Base-by-base conservation (phyloP, 305 asterid species). In the Fraxinus platypoda region DNA sequence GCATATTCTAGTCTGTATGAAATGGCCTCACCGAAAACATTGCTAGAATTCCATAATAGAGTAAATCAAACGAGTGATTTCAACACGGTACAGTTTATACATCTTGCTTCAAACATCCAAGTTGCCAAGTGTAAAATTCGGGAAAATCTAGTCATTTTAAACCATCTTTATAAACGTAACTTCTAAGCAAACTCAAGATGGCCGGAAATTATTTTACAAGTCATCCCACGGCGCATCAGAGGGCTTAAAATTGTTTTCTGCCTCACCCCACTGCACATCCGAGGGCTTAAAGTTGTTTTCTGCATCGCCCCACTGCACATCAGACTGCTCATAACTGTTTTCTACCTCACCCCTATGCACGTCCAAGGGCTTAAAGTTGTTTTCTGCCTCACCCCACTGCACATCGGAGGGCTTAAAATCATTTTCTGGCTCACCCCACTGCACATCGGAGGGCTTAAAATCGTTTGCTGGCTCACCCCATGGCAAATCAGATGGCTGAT, bases 401-500 rank as follows among this genome's bases (percentile, higher is more conserved):
- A 8, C 8, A 66, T 25, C 34, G 3, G 34, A 26, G 73, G 73
- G 73, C 73, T 66, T 66, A 25, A 3, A 66, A 3, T 3, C 2
- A 1, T 66, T 23, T 46, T 71, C 81, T 0, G 23, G 26, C 3
- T 81, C 80, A 23, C 49, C 76, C 79, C 83, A 77, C 30, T 59
- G 68, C 31, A 75, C 84, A 11, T 78, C 72, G 74, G 38, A 37
- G 19, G 13, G 80, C 19, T 37, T 11, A 23, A 5, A 31, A n/a
- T n/a, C 15, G 17, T 74, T 19, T 35, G 34, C 72, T 11, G 68
- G 41, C 34, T 28, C 19, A 0, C 6, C 75, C 85, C 79, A 83
- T 80, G 85, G 21, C 72, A 62, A 74, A 4, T 78, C 80, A 3
- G 87, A 80, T 17, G 84, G 26, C 82, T 81, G 84, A 68, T 75